These are phyloP conservation scores for Galerina sulciceps DNA, from an alignment of 768 basidiomycete species.

Conservation along the genomic window DNA sequence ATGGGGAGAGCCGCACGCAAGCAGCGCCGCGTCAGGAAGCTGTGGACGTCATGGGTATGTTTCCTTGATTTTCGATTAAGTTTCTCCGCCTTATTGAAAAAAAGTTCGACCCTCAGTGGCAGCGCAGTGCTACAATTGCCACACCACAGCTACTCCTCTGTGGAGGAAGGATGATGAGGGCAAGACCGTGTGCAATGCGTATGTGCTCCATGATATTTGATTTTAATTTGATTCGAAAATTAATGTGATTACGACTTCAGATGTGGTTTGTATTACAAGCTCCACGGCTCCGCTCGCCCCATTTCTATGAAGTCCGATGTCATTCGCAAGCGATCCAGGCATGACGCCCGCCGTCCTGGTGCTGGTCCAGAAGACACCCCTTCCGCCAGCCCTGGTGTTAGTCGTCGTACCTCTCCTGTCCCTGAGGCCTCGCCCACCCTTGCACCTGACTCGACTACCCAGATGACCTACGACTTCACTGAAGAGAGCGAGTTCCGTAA, in stretches of 20 bases:
- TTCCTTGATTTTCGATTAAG: conserved; percentile 21
- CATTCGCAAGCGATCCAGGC: conserved; percentile 84
- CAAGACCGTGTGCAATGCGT: conserved; percentile 92
- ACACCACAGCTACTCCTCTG: conserved; percentile 86
- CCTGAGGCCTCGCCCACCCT: conserved; percentile 67
- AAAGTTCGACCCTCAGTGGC: conserved; percentile 36
- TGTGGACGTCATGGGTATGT: conserved; percentile 74
- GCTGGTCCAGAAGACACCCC: conserved; percentile 65
- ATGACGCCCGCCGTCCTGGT: conserved; percentile 70
- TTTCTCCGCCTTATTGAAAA: conserved; percentile 30
- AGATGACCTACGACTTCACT: conserved; percentile 52
- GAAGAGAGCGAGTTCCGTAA: conserved; percentile 47
- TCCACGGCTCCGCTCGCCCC: conserved; percentile 84
- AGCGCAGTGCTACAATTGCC: conserved; percentile 54
- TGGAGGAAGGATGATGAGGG: conserved; percentile 94
- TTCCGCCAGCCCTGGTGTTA: conserved; percentile 75
- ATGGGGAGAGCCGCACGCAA: conserved; percentile 73
- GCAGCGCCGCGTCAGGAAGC: conserved; percentile 68
- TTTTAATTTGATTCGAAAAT: background rate
- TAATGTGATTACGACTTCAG: conserved; percentile 36
- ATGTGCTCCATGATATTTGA: conserved; percentile 31
- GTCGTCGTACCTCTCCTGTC: conserved; percentile 73
- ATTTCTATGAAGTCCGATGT: conserved; percentile 93
- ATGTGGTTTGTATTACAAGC: conserved; percentile 84
- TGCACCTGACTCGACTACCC: conserved; percentile 72